Evolutionary conservation across 345 rosid genomes (phyloP).

Genomic region (Citrus unshiu): DNA sequence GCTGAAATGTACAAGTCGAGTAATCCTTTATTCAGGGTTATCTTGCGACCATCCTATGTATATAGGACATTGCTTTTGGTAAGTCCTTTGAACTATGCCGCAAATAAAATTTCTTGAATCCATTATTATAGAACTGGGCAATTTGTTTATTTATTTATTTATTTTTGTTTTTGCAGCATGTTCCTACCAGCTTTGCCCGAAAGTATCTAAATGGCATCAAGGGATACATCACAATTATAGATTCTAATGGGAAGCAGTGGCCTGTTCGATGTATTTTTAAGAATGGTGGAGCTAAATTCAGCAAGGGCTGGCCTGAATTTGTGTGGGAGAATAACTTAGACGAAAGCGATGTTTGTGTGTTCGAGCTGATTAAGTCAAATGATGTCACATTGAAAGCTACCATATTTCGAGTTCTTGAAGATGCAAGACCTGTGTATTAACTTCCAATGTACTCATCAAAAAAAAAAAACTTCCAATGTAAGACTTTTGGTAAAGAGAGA

Average conservation of each 20-base stretch:
- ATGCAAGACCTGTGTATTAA: constrained; percentile 3
- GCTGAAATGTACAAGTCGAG: constrained; percentile 28
- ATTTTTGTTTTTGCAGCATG: constrained; percentile 30
- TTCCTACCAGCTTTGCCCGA: constrained; percentile 47
- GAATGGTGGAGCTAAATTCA: constrained; percentile 29
- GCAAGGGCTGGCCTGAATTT: constrained; percentile 61
- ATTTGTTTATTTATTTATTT: background rate
- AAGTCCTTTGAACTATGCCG: constrained; percentile 8
- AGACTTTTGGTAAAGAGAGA: background rate
- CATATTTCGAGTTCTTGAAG: constrained; percentile 43
- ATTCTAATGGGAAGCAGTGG: constrained; percentile 44
- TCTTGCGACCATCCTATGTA: constrained; percentile 33
- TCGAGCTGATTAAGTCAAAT: constrained; percentile 39
- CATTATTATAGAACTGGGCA: background rate
- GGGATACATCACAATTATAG: constrained; percentile 40
- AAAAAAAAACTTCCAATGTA: background rate
- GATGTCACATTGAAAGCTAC: constrained; percentile 48
- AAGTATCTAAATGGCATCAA: constrained; percentile 34
- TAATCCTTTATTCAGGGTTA: constrained; percentile 36
- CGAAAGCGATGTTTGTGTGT: constrained; percentile 59
- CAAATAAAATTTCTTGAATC: background rate
- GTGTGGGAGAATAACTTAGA: constrained; percentile 47
- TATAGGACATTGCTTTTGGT: constrained; percentile 34
- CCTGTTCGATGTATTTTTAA: constrained; percentile 37
- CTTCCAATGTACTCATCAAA: background rate